These are phyloP conservation scores for Microbotryum scabiosae DNA, from an alignment of 1,284 basidiomycete species.

Conservation along the genomic window DNA sequence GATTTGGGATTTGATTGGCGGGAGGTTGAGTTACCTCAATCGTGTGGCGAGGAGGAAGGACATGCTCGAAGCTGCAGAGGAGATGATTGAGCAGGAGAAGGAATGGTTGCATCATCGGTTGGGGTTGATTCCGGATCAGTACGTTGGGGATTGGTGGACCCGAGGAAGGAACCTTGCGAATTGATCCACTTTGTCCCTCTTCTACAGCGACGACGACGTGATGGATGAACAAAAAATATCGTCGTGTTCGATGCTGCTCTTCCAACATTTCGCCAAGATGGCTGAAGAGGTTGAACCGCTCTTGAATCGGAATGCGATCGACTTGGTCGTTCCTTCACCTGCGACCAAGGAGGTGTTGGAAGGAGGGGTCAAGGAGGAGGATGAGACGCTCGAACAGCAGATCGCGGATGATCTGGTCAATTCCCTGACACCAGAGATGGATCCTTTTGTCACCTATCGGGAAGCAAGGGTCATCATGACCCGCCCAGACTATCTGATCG, in stretches of 20 bases:
- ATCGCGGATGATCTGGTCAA: slow-evolving; percentile 21
- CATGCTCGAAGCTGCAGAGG: slow-evolving; percentile 27
- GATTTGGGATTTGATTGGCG: slow-evolving; percentile 32
- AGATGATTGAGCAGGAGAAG: slow-evolving; percentile 29
- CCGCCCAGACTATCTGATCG: slow-evolving; percentile 32
- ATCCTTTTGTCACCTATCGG: slow-evolving; percentile 23
- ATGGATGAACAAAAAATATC: slow-evolving; percentile 35
- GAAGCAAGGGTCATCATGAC: slow-evolving; percentile 30
- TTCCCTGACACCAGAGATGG: slow-evolving; percentile 12
- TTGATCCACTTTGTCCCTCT: neutral
- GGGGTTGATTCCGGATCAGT: slow-evolving; percentile 31
- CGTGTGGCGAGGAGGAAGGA: slow-evolving; percentile 25
- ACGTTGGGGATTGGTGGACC: slow-evolving; percentile 22
- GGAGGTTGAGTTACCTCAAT: slow-evolving; percentile 24
- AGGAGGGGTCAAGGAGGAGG: neutral
- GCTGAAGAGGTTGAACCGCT: slow-evolving; percentile 19
- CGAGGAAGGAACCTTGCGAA: neutral
- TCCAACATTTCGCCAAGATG: slow-evolving; percentile 32
- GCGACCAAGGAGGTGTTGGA: neutral
- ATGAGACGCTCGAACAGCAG: neutral
- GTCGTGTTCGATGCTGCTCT: slow-evolving; percentile 32
- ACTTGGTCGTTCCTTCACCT: neutral
- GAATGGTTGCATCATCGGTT: slow-evolving; percentile 31
- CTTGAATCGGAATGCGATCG: neutral
- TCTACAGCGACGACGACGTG: slow-evolving; percentile 15